Conservation (phyloP, 202 grass and related monocot genomes). For the Carex sylvatica region DNA sequence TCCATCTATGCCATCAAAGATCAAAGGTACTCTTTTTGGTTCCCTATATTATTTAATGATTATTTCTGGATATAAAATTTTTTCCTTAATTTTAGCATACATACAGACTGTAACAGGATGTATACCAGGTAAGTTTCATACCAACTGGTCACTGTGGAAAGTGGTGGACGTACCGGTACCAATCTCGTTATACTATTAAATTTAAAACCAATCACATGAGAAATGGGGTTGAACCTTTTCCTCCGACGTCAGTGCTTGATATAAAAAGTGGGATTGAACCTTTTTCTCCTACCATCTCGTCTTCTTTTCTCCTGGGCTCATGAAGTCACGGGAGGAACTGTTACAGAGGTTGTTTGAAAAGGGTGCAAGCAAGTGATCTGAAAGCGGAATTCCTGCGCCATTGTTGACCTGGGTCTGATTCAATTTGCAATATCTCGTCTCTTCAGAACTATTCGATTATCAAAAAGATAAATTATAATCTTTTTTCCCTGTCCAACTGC, state of each 20-base stretch:
- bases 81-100: not conserved
- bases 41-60: too few relatives aligned
- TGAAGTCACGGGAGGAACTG: too few relatives aligned
- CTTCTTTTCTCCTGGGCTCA: too few relatives aligned
- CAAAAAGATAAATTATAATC: not conserved
- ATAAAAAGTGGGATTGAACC: too few relatives aligned
- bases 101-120: not conserved
- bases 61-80: too few relatives aligned
- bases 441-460: not conserved
- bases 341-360: too few relatives aligned
- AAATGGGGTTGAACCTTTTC: too few relatives aligned
- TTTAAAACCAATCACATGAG: not conserved
- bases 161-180: not conserved
- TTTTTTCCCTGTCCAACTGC: not conserved
- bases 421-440: not conserved
- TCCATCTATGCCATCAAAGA: too few relatives aligned
- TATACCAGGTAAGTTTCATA: not conserved
- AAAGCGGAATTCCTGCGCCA: not conserved
- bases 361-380: not conserved
- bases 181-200: too few relatives aligned
- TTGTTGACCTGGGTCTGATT: conserved; percentile 21
- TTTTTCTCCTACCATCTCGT: too few relatives aligned
- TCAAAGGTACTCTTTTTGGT: too few relatives aligned
- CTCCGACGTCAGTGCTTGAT: too few relatives aligned
- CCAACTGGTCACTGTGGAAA: not conserved